Evolutionary conservation across 306 rosid species (phyloP), one percentile per base, ranked within the genome.

Genomic region (Cucumis hystrix): DNA sequence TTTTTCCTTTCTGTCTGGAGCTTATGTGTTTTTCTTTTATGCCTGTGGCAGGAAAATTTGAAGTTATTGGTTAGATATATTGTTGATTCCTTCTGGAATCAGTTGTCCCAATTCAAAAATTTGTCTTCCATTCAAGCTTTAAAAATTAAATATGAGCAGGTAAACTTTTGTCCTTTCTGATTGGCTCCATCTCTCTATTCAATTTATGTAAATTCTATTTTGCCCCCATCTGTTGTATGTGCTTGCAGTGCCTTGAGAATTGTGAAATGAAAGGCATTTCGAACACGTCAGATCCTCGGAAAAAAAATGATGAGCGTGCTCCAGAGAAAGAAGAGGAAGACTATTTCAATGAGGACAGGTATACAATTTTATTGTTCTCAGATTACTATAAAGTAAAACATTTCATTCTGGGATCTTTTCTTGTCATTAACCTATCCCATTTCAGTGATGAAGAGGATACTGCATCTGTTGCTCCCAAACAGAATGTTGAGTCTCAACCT

Each of bases 81-180:
- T 79, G 84, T 94, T 74, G 95, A 92, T 85, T 87, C 96, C 64
- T 94, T 90, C 82, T 90, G 98, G 98, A 84, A 79, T 62, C 89
- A 90, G 84, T 85, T 94, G 90, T 85, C 76, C 78, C 88, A 83
- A 67, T 91, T 90, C 71, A 96, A 94, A 88, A 65, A 70, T 83
- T 82, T 90, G 82, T 72, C 81, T 28, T 84, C 96, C 12, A 82
- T 94, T 80, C 90, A 65, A 20, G 78, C 95, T 1, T 82, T 94
- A 47, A 94, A 87, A 87, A 89, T 91, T 65, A 94, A 90, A 87
- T 89, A 91, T 78, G 97, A 94, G 87, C 98, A 91, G 98, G 97
- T 94, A 87, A 45, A 62, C 70, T 47, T 8, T 45, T 21, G 47
- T 62, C 60, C 75, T 71, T 73, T 41, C 59, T 75, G 60, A 33